These are phyloP conservation scores for Dothiorella sarmentorum DNA, from an alignment of 2,329 filamentous ascomycete species.

Conservation along the genomic window DNA sequence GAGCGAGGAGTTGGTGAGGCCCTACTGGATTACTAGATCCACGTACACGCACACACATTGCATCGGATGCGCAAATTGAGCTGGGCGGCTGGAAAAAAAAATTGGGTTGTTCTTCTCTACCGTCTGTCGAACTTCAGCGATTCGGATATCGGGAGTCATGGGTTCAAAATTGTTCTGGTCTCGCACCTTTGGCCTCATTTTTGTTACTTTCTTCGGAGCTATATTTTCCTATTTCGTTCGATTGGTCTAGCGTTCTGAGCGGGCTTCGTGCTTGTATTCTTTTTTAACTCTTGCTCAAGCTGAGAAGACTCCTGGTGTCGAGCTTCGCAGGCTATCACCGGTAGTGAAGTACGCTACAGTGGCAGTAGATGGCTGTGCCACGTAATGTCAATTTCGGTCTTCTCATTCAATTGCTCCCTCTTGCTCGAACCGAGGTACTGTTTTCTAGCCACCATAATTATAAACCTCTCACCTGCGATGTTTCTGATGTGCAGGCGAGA, in stretches of 20 bases:
- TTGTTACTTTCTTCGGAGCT: neutral
- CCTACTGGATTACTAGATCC: constrained; percentile 14
- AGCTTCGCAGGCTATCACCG: neutral
- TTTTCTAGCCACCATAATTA: too few relatives aligned
- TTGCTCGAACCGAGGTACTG: too few relatives aligned
- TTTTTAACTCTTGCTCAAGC: neutral
- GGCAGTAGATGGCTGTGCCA: neutral
- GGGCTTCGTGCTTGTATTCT: neutral
- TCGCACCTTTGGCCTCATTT: neutral
- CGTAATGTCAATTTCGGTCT: constrained; percentile 9
- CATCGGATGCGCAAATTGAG: constrained; percentile 1
- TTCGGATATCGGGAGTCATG: neutral
- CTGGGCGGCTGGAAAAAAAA: neutral
- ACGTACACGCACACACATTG: neutral
- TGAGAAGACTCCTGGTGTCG: neutral
- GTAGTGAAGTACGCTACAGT: constrained; percentile 6
- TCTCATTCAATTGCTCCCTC: neutral
- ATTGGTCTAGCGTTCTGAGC: constrained; percentile 10
- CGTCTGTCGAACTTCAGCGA: too few relatives aligned
- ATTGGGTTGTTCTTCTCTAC: neutral
- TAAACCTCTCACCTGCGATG: too few relatives aligned
- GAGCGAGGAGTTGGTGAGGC: constrained; percentile 9
- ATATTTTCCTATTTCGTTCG: neutral
- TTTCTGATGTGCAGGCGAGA: too few relatives aligned
- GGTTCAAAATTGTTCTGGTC: neutral